Percentiles rank a stretch among this genome's conserved stretches.
Evolutionary conservation across 1,139 yeast species (phyloP).

Genomic region (Pichia kudriavzevii): DNA sequence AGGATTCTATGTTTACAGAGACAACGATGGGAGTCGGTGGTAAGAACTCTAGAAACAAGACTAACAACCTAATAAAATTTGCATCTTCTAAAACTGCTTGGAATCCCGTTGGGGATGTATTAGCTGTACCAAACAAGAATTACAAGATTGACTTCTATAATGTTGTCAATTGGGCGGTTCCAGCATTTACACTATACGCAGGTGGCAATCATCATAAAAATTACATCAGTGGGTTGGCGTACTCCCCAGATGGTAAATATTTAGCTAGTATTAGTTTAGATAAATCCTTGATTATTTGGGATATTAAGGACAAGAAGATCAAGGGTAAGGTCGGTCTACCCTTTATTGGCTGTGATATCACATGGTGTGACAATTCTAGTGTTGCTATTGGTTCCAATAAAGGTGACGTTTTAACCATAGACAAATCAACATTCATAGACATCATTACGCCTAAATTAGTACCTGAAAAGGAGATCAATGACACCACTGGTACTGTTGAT

Average conservation of each 20-base stretch:
- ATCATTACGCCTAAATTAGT: no score
- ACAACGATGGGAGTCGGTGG: constrained; percentile 8
- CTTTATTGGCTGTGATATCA: constrained; percentile 7
- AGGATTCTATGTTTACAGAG: constrained; percentile 14
- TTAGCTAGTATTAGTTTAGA: constrained; percentile 49
- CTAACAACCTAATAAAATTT: constrained; percentile 10
- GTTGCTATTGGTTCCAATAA: constrained; percentile 13
- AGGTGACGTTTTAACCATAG: constrained; percentile 13
- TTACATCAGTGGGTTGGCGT: constrained; percentile 42
- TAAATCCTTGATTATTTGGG: constrained; percentile 51
- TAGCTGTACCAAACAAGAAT: constrained; percentile 43
- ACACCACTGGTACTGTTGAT: constrained; percentile 8
- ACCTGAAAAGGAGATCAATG: constrained; percentile 4
- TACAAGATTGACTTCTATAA: constrained; percentile 33
- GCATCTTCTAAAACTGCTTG: constrained; percentile 39
- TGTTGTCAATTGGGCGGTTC: constrained; percentile 25
- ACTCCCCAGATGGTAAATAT: constrained; percentile 54
- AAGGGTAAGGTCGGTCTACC: constrained; percentile 12
- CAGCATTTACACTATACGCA: constrained; percentile 18
- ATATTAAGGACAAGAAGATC: constrained; percentile 30
- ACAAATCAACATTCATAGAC: constrained; percentile 10
- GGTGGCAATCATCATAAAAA: constrained; percentile 28
- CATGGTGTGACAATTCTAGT: constrained; percentile 12
- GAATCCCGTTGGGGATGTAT: constrained; percentile 56
- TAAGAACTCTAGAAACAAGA: constrained; percentile 4